phyloP scores from a whole-genome alignment of 1,139 yeast species.

The Candida pseudoviswanathii region DNA sequence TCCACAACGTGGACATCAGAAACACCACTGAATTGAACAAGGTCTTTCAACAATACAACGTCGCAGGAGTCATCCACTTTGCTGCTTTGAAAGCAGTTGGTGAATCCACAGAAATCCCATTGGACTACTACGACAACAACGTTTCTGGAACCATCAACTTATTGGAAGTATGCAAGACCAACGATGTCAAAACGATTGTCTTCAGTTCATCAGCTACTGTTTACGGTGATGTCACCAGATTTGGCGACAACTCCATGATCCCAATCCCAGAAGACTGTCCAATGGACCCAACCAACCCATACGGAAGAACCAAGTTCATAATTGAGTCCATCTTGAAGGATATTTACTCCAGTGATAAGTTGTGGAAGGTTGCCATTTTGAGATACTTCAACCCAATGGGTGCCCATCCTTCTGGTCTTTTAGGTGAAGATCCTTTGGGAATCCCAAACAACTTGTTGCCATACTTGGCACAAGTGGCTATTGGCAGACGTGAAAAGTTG shows the following conservation, averaged over 20 bases:
- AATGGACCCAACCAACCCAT: conserved; percentile 74
- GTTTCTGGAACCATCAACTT: conserved; percentile 66
- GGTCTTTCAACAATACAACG: conserved; percentile 52
- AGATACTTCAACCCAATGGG: conserved; percentile 85
- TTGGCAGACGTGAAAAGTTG: conserved; percentile 68
- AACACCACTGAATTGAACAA: conserved; percentile 48
- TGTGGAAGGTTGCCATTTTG: conserved; percentile 66
- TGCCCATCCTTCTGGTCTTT: conserved; percentile 78
- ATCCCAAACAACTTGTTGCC: conserved; percentile 78
- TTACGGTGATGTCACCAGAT: conserved; percentile 80
- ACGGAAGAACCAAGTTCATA: conserved; percentile 70
- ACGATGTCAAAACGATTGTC: conserved; percentile 59
- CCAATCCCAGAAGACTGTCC: conserved; percentile 85
- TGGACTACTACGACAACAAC: conserved; percentile 70
- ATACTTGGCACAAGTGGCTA: conserved; percentile 75
- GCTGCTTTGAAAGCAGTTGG: conserved; percentile 91
- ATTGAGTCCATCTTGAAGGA: conserved; percentile 68
- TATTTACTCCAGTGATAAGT: conserved; percentile 46
- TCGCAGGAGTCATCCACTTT: conserved; percentile 72
- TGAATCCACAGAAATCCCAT: conserved; percentile 75
- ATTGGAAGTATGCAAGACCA: conserved; percentile 51
- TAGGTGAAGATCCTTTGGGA: conserved; percentile 83
- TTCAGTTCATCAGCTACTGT: conserved; percentile 84
- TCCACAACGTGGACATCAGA: conserved; percentile 60
- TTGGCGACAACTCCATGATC: conserved; percentile 58